Percentiles rank a stretch among this genome's conserved stretches.
These are phyloP conservation scores for Metschnikowia chrysomelidarum DNA, from an alignment of 805 yeast species.

Conservation along the genomic window DNA sequence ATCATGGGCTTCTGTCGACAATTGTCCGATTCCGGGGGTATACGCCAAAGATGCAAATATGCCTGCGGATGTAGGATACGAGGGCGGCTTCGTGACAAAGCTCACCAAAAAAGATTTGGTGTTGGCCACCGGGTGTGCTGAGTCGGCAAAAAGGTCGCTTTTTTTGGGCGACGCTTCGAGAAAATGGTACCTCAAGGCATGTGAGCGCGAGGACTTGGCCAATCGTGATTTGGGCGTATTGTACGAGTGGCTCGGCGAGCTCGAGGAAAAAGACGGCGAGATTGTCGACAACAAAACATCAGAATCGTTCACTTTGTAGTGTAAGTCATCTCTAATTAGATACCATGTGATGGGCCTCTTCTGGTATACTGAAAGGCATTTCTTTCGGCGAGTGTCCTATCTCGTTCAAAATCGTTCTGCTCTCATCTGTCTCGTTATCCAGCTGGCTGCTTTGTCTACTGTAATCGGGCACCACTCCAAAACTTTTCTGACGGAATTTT, in stretches of 20 bases:
- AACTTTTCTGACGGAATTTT: constrained; percentile 16
- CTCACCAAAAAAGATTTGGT: constrained; percentile 45
- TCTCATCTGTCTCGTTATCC: constrained; percentile 12
- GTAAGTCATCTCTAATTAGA: neutral
- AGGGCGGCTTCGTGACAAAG: constrained; percentile 50
- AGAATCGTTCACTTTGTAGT: constrained; percentile 14
- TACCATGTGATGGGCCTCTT: constrained; percentile 4
- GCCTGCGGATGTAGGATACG: constrained; percentile 46
- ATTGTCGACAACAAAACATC: constrained; percentile 17
- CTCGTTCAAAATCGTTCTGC: constrained; percentile 12
- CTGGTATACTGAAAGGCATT: neutral
- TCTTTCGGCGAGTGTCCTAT: constrained; percentile 5
- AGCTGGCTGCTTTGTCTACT: constrained; percentile 6
- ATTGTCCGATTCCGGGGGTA: constrained; percentile 52
- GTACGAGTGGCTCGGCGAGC: constrained; percentile 42
- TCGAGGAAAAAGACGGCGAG: constrained; percentile 22
- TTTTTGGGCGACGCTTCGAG: constrained; percentile 38
- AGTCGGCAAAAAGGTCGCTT: constrained; percentile 32
- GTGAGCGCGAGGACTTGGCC: constrained; percentile 40
- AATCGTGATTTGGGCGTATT: constrained; percentile 42
- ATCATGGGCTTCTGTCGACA: constrained; percentile 54
- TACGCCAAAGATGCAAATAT: constrained; percentile 36
- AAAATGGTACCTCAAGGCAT: constrained; percentile 43
- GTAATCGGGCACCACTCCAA: constrained; percentile 15
- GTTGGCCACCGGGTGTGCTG: constrained; percentile 40